Base-by-base conservation (phyloP, 192 early-diverging fungal genomes). In the Linnemannia hyalina region DNA sequence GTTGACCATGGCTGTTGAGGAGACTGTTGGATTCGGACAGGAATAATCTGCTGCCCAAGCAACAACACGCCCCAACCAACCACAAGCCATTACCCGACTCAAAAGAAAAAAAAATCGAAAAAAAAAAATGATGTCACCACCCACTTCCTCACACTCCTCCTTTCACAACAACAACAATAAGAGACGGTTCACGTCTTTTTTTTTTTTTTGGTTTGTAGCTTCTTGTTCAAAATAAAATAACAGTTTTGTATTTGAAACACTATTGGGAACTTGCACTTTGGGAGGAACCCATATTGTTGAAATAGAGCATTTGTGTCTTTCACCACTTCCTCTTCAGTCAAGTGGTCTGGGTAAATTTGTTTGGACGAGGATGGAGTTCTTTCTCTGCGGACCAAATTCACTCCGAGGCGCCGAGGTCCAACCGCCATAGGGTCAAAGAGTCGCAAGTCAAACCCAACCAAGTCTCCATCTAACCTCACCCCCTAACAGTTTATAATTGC, bases 11-110 rank as follows among this genome's bases (percentile, higher is more conserved):
- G 98, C 98, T 18, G 96, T 99, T 63, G 98, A 99, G 89, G 96
- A 98, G 89, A 98, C 96, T 41, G 94, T 98, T 76, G 97, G 97
- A 13, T 99, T 99, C 83, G 96, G 95, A 44, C 96, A 97, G 88
- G 97, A 96, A 81, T 91, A 92, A 78, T 46, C 44, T 46, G 44
- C 13, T 46, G 10, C 44, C 44, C 44, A 46, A 52, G 20, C 32
- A 70, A 23, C n/a, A 26, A 9, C n/a, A 29, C n/a, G 29, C 7
- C 13, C 60, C 26, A 15, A 6, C 54, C 8, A n/a, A 57, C 22
- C n/a, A 0, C 1, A 26, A 26, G 23, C 55, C n/a, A 57, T 9
- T 26, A 57, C 55, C 22, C 52, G 23, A 23, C 55, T 22, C 22
- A 57, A 57, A 57, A 57, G 11, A 29, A 6, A 32, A 32, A 11